Percentiles rank a stretch among this genome's conserved stretches.
Conservation (phyloP, 495 filamentous ascomycete species). For the Penicillium desertorum region DNA sequence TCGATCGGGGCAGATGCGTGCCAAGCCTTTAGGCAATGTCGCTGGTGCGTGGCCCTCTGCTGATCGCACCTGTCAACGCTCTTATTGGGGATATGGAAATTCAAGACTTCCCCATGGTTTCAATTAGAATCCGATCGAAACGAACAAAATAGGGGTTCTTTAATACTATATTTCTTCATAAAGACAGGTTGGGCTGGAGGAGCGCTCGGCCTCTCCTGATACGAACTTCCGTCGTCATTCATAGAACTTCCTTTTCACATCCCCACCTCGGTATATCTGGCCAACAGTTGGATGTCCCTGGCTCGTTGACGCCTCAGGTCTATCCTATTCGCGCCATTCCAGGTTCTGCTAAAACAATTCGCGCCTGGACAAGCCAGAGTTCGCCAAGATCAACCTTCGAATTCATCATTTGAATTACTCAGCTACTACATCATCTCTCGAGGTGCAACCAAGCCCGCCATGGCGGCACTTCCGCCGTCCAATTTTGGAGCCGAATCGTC, state of each 20-base stretch:
- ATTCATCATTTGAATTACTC: constrained; percentile 19
- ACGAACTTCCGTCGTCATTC: constrained; percentile 21
- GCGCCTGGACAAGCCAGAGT: constrained; percentile 13
- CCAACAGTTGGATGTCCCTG: constrained; percentile 6
- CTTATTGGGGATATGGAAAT: not conserved
- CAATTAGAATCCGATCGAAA: constrained; percentile 8
- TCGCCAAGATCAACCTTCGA: constrained; percentile 5
- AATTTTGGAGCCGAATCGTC: constrained; percentile 52
- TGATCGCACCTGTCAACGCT: constrained; percentile 15
- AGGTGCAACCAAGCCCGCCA: constrained; percentile 15
- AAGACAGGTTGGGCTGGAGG: not conserved
- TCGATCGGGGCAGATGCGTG: constrained; percentile 4
- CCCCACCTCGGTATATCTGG: constrained; percentile 12
- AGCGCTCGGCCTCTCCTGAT: constrained; percentile 10
- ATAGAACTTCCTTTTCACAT: constrained; percentile 18
- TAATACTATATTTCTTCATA: not conserved
- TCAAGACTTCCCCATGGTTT: not conserved
- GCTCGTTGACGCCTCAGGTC: constrained; percentile 4
- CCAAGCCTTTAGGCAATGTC: constrained; percentile 30
- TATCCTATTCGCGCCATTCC: not conserved
- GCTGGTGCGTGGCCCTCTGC: constrained; percentile 19
- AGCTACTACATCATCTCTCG: constrained; percentile 4
- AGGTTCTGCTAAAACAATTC: not conserved
- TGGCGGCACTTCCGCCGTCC: constrained; percentile 25
- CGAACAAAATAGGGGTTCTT: constrained; percentile 3